Evolutionary conservation across 1,139 yeast genomes (phyloP).

Genomic region (Nakaseomyces uthaithaninus): DNA sequence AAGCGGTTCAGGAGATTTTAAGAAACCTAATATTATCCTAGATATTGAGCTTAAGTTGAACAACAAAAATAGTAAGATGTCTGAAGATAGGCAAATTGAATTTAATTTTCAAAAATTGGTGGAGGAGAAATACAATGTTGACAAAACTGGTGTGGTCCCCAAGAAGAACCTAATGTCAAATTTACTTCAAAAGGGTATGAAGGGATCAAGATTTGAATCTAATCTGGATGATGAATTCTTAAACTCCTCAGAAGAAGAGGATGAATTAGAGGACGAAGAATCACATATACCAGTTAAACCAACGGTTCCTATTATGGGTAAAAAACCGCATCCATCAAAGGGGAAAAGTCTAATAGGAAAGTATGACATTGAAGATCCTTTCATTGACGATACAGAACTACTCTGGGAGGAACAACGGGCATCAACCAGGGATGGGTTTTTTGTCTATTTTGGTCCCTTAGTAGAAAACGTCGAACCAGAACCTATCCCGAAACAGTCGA

Average conservation of each 20-base stretch:
- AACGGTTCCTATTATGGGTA: slow-evolving; percentile 23
- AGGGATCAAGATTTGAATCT: slow-evolving; percentile 50
- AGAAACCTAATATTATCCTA: slow-evolving; percentile 43
- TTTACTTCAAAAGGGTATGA: slow-evolving; percentile 46
- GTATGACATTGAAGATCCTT: slow-evolving; percentile 90
- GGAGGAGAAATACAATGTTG: slow-evolving; percentile 48
- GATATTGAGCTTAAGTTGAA: slow-evolving; percentile 47
- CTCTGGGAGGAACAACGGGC: slow-evolving; percentile 91
- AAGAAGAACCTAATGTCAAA: slow-evolving; percentile 48
- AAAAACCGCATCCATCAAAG: slow-evolving; percentile 34
- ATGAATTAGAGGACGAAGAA: slow-evolving; percentile 33
- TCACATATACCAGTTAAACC: slow-evolving; percentile 16
- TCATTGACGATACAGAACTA: slow-evolving; percentile 89
- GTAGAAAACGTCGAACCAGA: slow-evolving; percentile 52
- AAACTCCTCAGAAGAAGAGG: slow-evolving; percentile 17
- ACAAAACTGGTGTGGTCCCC: slow-evolving; percentile 64
- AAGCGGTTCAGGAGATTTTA: slow-evolving; percentile 31
- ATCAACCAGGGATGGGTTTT: slow-evolving; percentile 89
- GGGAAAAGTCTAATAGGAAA: slow-evolving; percentile 74
- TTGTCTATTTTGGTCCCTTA: slow-evolving; percentile 90
- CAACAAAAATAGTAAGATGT: slow-evolving; percentile 38
- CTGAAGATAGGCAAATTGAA: slow-evolving; percentile 64
- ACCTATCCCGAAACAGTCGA: slow-evolving; percentile 37
- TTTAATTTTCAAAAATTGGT: slow-evolving; percentile 73
- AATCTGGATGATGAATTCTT: slow-evolving; percentile 40